Evolutionary conservation across 1,139 yeast genomes (phyloP), one percentile per base, ranked within the genome.

Genomic region (Diutina mesorugosa): DNA sequence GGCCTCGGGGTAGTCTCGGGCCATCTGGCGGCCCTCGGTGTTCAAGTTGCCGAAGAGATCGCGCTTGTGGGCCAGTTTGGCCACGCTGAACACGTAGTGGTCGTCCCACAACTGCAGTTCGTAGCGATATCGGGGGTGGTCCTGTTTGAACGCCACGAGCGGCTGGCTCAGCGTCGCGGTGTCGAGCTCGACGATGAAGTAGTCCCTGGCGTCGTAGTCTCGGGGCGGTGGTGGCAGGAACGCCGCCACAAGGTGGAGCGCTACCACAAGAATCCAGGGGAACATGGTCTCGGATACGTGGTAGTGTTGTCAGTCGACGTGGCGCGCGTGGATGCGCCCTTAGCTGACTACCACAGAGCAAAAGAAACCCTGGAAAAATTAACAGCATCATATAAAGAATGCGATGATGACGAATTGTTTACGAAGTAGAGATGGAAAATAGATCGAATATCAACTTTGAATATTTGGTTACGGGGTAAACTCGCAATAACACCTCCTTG

Each of bases 1-100:
- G 4, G 60, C 59, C 55, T 65, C 71, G 59, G 60, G 66, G 8
- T 70, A 72, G 0, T 57, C 61, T 63, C 66, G 69, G 55, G 71
- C 64, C 59, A 64, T 60, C 48, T 62, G 57, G 55, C 68, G 59
- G 51, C 64, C 58, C 62, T 74, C 67, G 28, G 77, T 69, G 57
- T 70, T 71, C 58, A 60, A 65, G 62, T 73, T 71, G 9, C 79
- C 78, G 61, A 78, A 67, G 55, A 69, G 67, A 48, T 63, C 63
- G 62, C 69, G 72, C 60, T 71, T 72, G 10, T 68, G 63, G 59
- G 72, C 70, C 6, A 59, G 55, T 61, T 80, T 79, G 45, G 68
- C 65, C 26, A 79, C 66, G 46, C 90, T 84, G 62, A 86, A 84
- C 10, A 86, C 87, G 65, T 76, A 81, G 65, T 82, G 84, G 58